These are phyloP conservation scores for Trametopsis cervina DNA, from an alignment of 768 basidiomycete species.

Conservation along the genomic window DNA sequence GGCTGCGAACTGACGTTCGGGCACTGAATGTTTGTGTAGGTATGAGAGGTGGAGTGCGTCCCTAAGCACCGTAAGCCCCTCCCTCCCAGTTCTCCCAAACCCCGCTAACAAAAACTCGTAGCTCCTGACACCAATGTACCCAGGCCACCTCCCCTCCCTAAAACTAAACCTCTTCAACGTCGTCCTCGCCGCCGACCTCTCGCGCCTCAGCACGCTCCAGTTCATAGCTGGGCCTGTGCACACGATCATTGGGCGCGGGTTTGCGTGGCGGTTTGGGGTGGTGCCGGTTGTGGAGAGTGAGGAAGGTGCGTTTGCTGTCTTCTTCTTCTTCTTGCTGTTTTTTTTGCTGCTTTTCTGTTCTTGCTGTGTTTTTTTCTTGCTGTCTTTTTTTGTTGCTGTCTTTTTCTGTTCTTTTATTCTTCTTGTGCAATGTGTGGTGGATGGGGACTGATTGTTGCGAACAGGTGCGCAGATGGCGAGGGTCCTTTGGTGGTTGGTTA, in stretches of 20 bases:
- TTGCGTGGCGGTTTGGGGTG: slow-evolving; percentile 82
- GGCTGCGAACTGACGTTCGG: slow-evolving; percentile 3
- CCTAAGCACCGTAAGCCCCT: slow-evolving; percentile 4
- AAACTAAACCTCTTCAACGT: slow-evolving; percentile 79
- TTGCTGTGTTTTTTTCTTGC: too few species aligned
- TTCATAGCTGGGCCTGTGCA: slow-evolving; percentile 61
- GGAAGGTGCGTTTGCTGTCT: slow-evolving; percentile 26
- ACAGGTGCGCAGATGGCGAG: slow-evolving; percentile 64
- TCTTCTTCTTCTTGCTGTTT: neutral
- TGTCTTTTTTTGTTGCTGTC: too few species aligned
- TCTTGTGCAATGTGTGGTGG: too few species aligned
- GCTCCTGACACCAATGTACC: slow-evolving; percentile 73
- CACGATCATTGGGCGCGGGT: slow-evolving; percentile 61
- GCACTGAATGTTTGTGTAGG: slow-evolving; percentile 2
- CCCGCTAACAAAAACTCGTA: too few species aligned
- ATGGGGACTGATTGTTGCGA: neutral
- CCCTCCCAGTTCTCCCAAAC: neutral
- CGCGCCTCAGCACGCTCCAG: slow-evolving; percentile 48
- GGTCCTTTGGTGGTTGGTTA: slow-evolving; percentile 60
- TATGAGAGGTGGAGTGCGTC: slow-evolving; percentile 18
- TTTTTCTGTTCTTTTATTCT: too few species aligned
- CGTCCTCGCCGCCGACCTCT: slow-evolving; percentile 76
- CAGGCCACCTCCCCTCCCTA: slow-evolving; percentile 71
- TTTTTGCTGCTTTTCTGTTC: too few species aligned
- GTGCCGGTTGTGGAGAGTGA: slow-evolving; percentile 62